A percentile compares a stretch with the other conserved stretches of the same genome.
Evolutionary conservation across 495 filamentous ascomycete species (phyloP).

Genomic region (Haplographium delicatum): DNA sequence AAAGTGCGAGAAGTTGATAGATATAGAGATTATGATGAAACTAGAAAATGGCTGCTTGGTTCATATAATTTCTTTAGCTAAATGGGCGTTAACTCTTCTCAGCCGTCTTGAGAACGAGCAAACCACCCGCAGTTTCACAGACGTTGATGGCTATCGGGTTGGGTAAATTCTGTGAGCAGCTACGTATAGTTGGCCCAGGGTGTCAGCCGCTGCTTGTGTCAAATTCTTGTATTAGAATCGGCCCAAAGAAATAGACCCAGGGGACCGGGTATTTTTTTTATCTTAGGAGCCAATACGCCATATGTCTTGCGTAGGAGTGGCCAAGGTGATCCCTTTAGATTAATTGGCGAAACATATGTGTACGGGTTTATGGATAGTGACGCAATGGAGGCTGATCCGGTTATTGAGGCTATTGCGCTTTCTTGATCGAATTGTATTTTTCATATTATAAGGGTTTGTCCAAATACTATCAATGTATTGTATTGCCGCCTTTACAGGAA

Average conservation of each 20-base stretch:
- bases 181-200: background rate
- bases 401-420: background rate
- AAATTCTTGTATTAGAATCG: background rate
- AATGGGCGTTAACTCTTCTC: too few relatives aligned
- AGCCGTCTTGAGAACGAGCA: too few relatives aligned
- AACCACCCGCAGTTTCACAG: too few relatives aligned
- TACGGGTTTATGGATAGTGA: background rate
- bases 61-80: too few relatives aligned
- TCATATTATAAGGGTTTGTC: too few relatives aligned
- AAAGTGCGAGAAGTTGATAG: too few relatives aligned
- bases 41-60: too few relatives aligned
- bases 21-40: too few relatives aligned
- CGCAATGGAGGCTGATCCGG: background rate
- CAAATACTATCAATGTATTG: too few relatives aligned
- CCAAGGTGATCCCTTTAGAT: background rate
- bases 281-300: background rate
- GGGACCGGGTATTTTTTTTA: background rate
- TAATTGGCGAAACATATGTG: background rate
- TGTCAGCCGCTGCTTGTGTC: background rate
- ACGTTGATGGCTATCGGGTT: background rate
- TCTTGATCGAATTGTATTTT: too few relatives aligned
- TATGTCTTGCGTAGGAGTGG: background rate
- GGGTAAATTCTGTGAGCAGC: background rate
- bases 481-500: too few relatives aligned
- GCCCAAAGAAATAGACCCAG: background rate